Base-by-base conservation (phyloP, 2,329 filamentous ascomycete species). In the Epichloe glyceriae region DNA sequence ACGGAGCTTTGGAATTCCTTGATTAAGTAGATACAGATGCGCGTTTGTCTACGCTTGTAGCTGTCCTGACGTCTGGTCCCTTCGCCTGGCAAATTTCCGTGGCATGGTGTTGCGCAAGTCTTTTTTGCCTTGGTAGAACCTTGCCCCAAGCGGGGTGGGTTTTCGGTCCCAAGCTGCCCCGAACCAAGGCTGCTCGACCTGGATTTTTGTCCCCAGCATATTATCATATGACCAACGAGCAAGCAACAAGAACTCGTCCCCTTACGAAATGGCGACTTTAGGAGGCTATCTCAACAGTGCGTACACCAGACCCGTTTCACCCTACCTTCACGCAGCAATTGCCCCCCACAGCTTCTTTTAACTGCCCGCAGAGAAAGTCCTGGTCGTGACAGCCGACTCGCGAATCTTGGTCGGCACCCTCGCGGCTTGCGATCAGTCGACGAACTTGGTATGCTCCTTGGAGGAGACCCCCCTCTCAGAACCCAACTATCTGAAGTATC, bases 351-450 rank as follows among this genome's bases (percentile, higher is more conserved):
- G 20, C 14, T 19, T 15, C 22, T 17, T 4, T 10, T 37, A 37
- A 10, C 34, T 46, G 19, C 35, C 14, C 52, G 11, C 42, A 96
- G 93, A 95, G 70, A 94, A 88, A 69, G 88, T 97, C 60, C 77
- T 90, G 52, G 85, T 97, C 62, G 79, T 97, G 56, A 97, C 93
- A 30, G 85, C 88, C 59, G 93, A 97, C 69, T 93, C 91, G 48
- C 84, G 91, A 60, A 95, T 88, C 45, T 72, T 91, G 20, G 78
- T 88, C 54, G 93, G 93, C 53, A 90, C 77, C 2, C 80, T 98
- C 50, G 74, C 91, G 46, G 88, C 86, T 43, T 89, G 85, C 64
- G 93, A 98, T 67, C 84, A 95, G 68, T 82, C 85, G 61, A 97
- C 93, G 58, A 98, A 98, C 69, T 73, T 98, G 55, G 80, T 83